Conservation (phyloP, 768 basidiomycete genomes). For the Mycena amicta region DNA sequence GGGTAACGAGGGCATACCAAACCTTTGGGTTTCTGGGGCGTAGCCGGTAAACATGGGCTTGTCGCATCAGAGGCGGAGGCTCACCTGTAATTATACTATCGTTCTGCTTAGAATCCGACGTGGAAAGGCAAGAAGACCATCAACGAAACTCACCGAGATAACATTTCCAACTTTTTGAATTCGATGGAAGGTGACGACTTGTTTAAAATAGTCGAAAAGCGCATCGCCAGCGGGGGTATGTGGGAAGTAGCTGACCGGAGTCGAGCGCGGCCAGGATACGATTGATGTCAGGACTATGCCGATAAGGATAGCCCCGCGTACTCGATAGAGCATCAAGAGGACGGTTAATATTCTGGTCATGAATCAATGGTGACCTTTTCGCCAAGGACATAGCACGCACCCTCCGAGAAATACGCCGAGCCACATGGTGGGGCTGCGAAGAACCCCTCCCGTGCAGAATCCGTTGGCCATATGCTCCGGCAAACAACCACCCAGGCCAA, state of each 20-base stretch:
- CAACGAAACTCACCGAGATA: constrained; percentile 54
- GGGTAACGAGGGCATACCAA: constrained; percentile 87
- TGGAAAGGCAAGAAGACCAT: background rate
- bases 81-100: constrained; percentile 51
- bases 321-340: constrained; percentile 80
- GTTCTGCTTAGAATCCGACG: background rate
- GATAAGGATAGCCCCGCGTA: constrained; percentile 80
- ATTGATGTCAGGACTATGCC: constrained; percentile 85
- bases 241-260: constrained; percentile 81
- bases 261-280: constrained; percentile 87
- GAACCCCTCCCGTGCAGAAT: constrained; percentile 65
- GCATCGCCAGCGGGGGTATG: constrained; percentile 67
- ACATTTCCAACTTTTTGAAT: constrained; percentile 64
- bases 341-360: constrained; percentile 66
- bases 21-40: constrained; percentile 63
- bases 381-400: constrained; percentile 37
- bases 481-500: constrained; percentile 77
- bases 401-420: constrained; percentile 86
- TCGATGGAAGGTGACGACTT: constrained; percentile 77
- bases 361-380: background rate
- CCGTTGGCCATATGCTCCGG: constrained; percentile 46
- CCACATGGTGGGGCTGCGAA: constrained; percentile 82
- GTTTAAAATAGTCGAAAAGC: constrained; percentile 82
- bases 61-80: constrained; percentile 7
- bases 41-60: constrained; percentile 17